Evolutionary conservation across 345 rosid species (phyloP).

Genomic region (thale cress (Arabidopsis thaliana)): TAIR10.1 NC_003071.7:15562001-15562500

Average conservation of each 20-base stretch:
- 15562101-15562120: background rate
- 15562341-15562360: conserved; percentile 38
- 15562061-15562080: background rate
- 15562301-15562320: background rate
- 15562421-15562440: too few species aligned
- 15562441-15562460: too few species aligned
- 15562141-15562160: too few species aligned
- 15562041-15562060: background rate
- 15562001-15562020: conserved; percentile 7
- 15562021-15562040: conserved; percentile 28
- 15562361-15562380: conserved; percentile 21
- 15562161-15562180: too few species aligned
- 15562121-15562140: background rate
- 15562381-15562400: conserved; percentile 30
- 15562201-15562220: too few species aligned
- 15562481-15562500: too few species aligned
- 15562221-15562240: background rate
- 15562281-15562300: background rate
- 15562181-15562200: too few species aligned
- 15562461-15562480: too few species aligned
- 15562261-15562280: conserved; percentile 18
- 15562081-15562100: background rate
- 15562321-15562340: conserved; percentile 3
- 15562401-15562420: too few species aligned
- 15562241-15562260: background rate